Evolutionary conservation across 73 alveolate species (phyloP), one percentile per base, ranked within the genome.

Genomic region (Symbiodinium natans): DNA sequence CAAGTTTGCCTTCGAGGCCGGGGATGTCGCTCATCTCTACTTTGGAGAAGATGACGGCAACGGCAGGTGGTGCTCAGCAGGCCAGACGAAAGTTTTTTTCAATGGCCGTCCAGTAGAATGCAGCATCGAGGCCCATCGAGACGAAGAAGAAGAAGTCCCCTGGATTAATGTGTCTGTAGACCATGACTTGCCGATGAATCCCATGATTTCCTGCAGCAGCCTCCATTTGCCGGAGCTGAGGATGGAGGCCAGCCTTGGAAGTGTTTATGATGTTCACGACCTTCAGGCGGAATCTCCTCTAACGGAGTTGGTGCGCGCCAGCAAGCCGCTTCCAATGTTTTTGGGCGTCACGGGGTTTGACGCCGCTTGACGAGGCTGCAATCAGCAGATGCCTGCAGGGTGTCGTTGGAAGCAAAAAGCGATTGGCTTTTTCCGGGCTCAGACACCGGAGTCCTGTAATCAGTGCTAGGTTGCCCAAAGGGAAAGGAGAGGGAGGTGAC

Each of bases 151-250:
- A 2, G 40, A 29, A 82, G 21, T 7, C 5, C 90, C 68, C 41
- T 82, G 90, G 90, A 41, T 27, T 8, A 41, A 82, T 33, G 21
- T 41, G 1, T 3, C 5, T 71, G 41, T 41, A 25, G 31, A 82
- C 39, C 29, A 41, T 4, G 9, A 17, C 41, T 6, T 25, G 11
- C 90, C 90, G 19, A 13, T 40, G 90, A 82, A 41, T 23, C 68
- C 73, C 38, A 3, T 82, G 73, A 41, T 82, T 41, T 82, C 73
- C 25, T 82, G 92, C 92, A 82, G 73, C 92, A 82, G 92, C 73
- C 73, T 41, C 13, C 25, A 41, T 39, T 4, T 33, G n/a, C 92
- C 92, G 25, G 41, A 82, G 25, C 92, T 82, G 41, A 82, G 92
- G 48, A 5, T 82, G 68, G 73, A 4, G 0, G 23, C 73, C 73